Percentiles rank a stretch among this genome's conserved stretches.
phyloP scores from a whole-genome alignment of 352 stramenopile genomes.

The Blastocystis sp. region DNA sequence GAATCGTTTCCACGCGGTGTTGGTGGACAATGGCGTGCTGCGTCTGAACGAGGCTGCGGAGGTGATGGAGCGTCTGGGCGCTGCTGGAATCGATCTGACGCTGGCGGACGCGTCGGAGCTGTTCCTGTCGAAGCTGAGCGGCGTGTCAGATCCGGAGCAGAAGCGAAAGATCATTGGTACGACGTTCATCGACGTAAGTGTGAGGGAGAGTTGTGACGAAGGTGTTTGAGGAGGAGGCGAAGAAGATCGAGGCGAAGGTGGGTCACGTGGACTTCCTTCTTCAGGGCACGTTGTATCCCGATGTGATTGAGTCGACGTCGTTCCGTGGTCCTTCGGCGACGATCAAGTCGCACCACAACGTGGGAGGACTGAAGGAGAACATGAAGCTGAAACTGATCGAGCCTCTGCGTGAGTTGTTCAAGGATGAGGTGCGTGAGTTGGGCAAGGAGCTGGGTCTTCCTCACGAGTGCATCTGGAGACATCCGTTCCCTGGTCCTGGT shows the following conservation, averaged over 20 bases:
- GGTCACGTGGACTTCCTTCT: constrained; percentile 82
- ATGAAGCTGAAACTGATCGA: constrained; percentile 99
- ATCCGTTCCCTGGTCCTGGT: constrained; percentile 94
- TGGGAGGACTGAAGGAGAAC: constrained; percentile 84
- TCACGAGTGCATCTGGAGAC: constrained; percentile 87
- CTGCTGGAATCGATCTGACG: constrained; percentile 86
- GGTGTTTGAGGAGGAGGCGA: constrained; percentile 65
- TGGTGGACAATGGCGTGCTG: constrained; percentile 97
- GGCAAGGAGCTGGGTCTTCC: constrained; percentile 91
- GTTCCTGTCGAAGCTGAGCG: constrained; percentile 81
- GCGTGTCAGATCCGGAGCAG: constrained; percentile 86
- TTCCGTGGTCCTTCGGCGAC: constrained; percentile 92
- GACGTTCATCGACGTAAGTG: constrained; percentile 94
- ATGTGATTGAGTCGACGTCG: constrained; percentile 96
- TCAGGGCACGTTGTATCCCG: constrained; percentile 94
- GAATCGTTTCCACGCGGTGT: constrained; percentile 90
- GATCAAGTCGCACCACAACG: constrained; percentile 99
- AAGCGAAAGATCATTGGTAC: constrained; percentile 97
- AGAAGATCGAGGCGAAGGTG: constrained; percentile 65
- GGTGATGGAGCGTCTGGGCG: constrained; percentile 72
- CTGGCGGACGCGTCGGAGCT: constrained; percentile 86
- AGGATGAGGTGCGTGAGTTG: constrained; percentile 82
- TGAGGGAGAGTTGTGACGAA: too few species aligned
- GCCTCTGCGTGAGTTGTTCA: constrained; percentile 92
- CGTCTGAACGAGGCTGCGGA: constrained; percentile 80